Percentiles rank a stretch among this genome's conserved stretches.
Conservation (phyloP, 331 rosid species). For the Phaseolus coccineus region DNA sequence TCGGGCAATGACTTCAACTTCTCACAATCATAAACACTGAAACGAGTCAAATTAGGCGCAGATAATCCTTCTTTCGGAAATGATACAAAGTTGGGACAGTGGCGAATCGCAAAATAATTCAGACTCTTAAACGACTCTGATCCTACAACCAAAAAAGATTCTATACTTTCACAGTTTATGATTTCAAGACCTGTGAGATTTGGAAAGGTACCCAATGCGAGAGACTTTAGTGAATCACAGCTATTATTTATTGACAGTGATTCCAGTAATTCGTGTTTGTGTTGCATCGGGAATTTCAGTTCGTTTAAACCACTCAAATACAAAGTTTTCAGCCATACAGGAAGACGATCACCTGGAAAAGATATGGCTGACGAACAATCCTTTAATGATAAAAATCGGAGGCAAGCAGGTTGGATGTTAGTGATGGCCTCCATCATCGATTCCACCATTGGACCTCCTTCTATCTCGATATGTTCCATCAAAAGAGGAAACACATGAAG, state of each 20-base stretch:
- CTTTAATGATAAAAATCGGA: fast-evolving
- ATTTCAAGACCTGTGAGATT: background rate
- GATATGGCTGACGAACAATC: background rate
- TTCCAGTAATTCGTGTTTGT: background rate
- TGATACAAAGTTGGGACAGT: background rate
- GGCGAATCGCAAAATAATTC: fast-evolving
- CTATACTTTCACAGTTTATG: background rate
- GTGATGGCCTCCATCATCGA: background rate
- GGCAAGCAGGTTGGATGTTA: background rate
- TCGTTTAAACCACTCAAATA: background rate
- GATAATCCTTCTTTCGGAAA: background rate
- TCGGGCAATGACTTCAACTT: background rate
- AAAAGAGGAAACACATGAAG: background rate
- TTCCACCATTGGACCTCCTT: constrained; percentile 1
- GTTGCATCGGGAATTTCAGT: background rate
- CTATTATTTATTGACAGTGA: background rate
- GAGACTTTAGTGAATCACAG: background rate
- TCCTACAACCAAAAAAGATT: background rate
- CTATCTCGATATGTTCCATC: background rate
- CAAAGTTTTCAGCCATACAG: too few species aligned
- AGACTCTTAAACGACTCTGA: background rate
- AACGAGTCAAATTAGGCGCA: background rate
- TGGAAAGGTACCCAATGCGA: background rate
- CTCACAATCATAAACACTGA: background rate
- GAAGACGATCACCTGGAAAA: too few species aligned